Conservation (phyloP, 2,329 filamentous ascomycete genomes). For the Fusarium dimerum region DNA sequence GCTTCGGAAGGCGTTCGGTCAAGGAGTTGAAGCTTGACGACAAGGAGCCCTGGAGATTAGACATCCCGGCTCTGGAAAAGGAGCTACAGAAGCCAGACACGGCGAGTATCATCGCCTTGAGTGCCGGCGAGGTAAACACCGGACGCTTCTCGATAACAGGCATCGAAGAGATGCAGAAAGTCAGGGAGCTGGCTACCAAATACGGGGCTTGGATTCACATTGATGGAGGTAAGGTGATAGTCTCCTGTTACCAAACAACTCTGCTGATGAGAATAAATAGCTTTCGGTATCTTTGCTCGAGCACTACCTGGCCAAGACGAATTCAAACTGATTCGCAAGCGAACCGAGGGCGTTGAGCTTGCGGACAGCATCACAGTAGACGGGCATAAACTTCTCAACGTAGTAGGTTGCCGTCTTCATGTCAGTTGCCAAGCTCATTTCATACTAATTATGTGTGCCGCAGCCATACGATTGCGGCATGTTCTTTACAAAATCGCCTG, state of each 20-base stretch:
- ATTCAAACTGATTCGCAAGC: slow-evolving; percentile 54
- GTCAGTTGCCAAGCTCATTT: background rate
- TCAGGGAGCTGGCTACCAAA: slow-evolving; percentile 70
- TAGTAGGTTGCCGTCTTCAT: slow-evolving; percentile 51
- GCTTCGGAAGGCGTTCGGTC: slow-evolving; percentile 71
- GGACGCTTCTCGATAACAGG: slow-evolving; percentile 70
- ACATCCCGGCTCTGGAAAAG: slow-evolving; percentile 64
- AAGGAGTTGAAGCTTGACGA: slow-evolving; percentile 55
- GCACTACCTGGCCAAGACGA: slow-evolving; percentile 58
- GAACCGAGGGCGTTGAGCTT: slow-evolving; percentile 68
- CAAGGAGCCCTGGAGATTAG: slow-evolving; percentile 66
- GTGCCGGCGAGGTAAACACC: slow-evolving; percentile 88
- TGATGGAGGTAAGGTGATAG: slow-evolving; percentile 63
- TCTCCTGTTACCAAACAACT: too few relatives aligned
- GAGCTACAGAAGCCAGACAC: slow-evolving; percentile 54
- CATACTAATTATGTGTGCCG: slow-evolving; percentile 7
- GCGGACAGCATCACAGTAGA: slow-evolving; percentile 88
- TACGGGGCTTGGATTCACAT: slow-evolving; percentile 86
- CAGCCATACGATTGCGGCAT: slow-evolving; percentile 89
- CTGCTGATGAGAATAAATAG: slow-evolving; percentile 38
- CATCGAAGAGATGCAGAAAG: slow-evolving; percentile 57
- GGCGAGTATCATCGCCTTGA: slow-evolving; percentile 78
- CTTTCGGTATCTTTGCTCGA: slow-evolving; percentile 83
- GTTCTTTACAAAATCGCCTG: slow-evolving; percentile 72
- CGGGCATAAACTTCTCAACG: slow-evolving; percentile 89